Evolutionary conservation across 1,284 basidiomycete species (phyloP), one percentile per base, ranked within the genome.

Genomic region (Microbotryum scabiosae): DNA sequence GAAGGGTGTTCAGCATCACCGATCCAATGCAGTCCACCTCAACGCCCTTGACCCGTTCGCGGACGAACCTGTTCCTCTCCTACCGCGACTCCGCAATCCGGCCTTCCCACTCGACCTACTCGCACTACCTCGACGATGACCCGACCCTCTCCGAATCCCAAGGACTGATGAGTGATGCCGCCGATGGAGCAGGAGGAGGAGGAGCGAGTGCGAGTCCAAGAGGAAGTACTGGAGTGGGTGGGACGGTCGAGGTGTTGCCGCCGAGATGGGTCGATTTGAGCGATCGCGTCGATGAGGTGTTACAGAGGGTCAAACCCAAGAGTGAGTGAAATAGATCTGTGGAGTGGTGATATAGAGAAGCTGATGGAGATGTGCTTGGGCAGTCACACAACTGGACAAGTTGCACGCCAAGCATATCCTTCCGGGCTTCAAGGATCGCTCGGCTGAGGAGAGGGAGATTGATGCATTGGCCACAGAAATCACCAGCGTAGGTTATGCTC

Each of bases 361-460:
- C 18, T 43, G 23, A 32, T 20, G 56, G 45, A 4, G 16, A 20
- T 28, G 28, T 18, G 16, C 28, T 5, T 36, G 4, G 10, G 20
- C 70, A 93, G 87, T 96, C 74, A 73, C 80, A 28, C 76, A 83
- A 8, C 84, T 97, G 51, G 93, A 97, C 75, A 92, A 88, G 73
- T 82, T 99, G 10, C 93, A 98, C 71, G 87, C 92, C 64, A 96
- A 91, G 75, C 93, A 97, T 75, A 86, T 88, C 57, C 82, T 98
- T 4, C 96, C 96, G 63, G 92, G 91, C 3, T 99, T 99, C 75
- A 83, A 89, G 72, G 96, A 99, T 80, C 87, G 94, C 60, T 82
- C 87, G 2, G 83, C 84, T 18, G 93, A 98, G 76, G 94, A 98
- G 77, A 82, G 85, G 67, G 91, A 97, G 74, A 99, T 99, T 66